Conservation (phyloP, 495 filamentous ascomycete species). For the Neurospora africana region DNA sequence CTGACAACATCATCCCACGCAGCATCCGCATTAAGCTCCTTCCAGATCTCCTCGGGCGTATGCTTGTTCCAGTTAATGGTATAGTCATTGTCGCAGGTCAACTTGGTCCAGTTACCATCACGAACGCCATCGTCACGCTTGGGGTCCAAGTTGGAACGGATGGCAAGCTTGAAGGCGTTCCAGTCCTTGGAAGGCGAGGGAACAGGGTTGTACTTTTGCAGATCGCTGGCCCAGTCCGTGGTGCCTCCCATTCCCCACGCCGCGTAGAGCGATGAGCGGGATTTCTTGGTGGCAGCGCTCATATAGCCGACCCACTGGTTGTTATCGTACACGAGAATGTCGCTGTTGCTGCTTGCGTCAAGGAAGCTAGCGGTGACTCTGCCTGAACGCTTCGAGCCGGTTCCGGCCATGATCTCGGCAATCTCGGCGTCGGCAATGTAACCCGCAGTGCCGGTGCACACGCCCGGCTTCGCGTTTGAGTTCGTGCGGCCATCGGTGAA, state of each 20-base stretch:
- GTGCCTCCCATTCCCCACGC: slow-evolving; percentile 5
- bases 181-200: slow-evolving; percentile 3
- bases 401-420: neutral
- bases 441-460: slow-evolving; percentile 1
- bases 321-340: slow-evolving; percentile 1
- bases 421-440: slow-evolving; percentile 12
- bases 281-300: neutral
- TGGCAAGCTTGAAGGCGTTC: neutral
- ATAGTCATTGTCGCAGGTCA: slow-evolving; percentile 9
- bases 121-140: neutral
- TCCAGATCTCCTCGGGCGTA: slow-evolving; percentile 11
- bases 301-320: slow-evolving; percentile 4
- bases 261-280: neutral
- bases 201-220: neutral
- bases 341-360: neutral
- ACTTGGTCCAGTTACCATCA: slow-evolving; percentile 13
- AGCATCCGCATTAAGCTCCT: slow-evolving; percentile 8
- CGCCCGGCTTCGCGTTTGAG: slow-evolving; percentile 1
- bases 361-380: neutral
- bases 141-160: neutral
- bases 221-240: slow-evolving; percentile 5
- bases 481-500: slow-evolving; percentile 3
- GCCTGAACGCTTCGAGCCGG: neutral
- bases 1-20: slow-evolving; percentile 17
- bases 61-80: neutral